Percentiles rank a stretch among this genome's conserved stretches.
These are phyloP conservation scores for Scutellaria galericulata DNA, from an alignment of 257 asterid species.

Conservation along the genomic window DNA sequence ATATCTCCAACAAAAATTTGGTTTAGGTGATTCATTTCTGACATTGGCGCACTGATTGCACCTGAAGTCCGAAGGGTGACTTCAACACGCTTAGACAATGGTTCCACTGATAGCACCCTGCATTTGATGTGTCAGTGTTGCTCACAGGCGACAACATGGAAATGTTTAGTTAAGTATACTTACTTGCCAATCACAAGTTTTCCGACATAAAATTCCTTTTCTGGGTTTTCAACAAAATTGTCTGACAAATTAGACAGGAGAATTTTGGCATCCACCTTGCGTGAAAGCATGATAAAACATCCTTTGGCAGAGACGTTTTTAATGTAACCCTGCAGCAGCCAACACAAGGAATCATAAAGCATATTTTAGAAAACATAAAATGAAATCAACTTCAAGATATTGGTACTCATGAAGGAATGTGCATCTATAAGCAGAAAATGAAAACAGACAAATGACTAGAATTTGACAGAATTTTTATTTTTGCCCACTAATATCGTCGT, in stretches of 20 bases:
- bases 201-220: slow-evolving; percentile 78
- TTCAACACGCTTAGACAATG: slow-evolving; percentile 85
- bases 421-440: slow-evolving; percentile 15
- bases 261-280: slow-evolving; percentile 84
- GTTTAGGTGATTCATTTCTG: slow-evolving; percentile 49
- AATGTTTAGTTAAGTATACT: slow-evolving; percentile 36
- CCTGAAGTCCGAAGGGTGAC: slow-evolving; percentile 78
- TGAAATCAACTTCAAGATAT: slow-evolving; percentile 3
- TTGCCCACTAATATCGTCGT: neutral
- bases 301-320: slow-evolving; percentile 80
- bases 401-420: neutral
- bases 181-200: slow-evolving; percentile 85
- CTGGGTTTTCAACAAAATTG: slow-evolving; percentile 68
- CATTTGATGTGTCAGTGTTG: slow-evolving; percentile 41
- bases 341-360: slow-evolving; percentile 12
- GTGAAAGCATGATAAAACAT: slow-evolving; percentile 82
- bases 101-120: slow-evolving; percentile 91
- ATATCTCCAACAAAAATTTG: slow-evolving; percentile 65
- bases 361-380: slow-evolving; percentile 20
- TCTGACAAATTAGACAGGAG: slow-evolving; percentile 87
- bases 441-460: neutral
- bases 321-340: slow-evolving; percentile 75
- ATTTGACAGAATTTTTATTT: neutral
- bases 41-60: slow-evolving; percentile 45
- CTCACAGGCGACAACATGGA: slow-evolving; percentile 36